A percentile compares a stretch with the other conserved stretches of the same genome.
These are phyloP conservation scores for Aegilops bicornis DNA, from an alignment of 176 grass and related monocot genomes.

Conservation along the genomic window DNA sequence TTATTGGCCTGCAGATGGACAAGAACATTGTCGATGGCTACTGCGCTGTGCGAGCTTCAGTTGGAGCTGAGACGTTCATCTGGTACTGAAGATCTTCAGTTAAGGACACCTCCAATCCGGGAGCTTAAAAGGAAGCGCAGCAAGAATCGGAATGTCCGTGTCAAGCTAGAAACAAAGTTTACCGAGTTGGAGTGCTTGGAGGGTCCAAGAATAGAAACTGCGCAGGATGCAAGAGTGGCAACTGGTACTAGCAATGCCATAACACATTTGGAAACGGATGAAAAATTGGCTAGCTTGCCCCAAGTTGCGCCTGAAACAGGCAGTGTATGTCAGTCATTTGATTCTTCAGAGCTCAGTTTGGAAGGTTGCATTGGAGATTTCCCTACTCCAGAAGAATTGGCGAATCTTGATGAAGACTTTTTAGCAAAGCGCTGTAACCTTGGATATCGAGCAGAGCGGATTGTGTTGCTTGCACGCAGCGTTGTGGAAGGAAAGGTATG, in stretches of 20 bases:
- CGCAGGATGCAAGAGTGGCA: background rate
- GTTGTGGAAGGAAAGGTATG: constrained; percentile 52
- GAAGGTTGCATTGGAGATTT: constrained; percentile 54
- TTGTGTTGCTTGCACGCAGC: constrained; percentile 58
- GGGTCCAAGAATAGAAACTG: background rate
- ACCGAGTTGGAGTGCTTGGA: background rate
- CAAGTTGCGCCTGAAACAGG: constrained; percentile 28
- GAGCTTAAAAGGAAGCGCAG: constrained; percentile 46
- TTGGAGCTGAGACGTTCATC: constrained; percentile 31
- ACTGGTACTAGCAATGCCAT: background rate
- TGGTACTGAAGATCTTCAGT: constrained; percentile 28
- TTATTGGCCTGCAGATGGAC: constrained; percentile 48
- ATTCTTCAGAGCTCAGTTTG: constrained; percentile 21
- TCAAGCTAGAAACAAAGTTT: constrained; percentile 57
- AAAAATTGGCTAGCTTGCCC: background rate
- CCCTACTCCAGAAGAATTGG: constrained; percentile 63
- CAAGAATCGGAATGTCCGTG: constrained; percentile 7
- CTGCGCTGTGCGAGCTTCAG: constrained; percentile 67
- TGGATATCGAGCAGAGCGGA: constrained; percentile 68
- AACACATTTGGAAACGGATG: background rate
- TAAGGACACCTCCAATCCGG: constrained; percentile 56
- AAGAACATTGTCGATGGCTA: constrained; percentile 69
- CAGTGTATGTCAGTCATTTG: background rate
- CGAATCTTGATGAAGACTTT: constrained; percentile 40
- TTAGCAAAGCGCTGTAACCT: constrained; percentile 55